Conservation (phyloP, 1,139 yeast genomes). For the Suhomyces bokatorum region DNA sequence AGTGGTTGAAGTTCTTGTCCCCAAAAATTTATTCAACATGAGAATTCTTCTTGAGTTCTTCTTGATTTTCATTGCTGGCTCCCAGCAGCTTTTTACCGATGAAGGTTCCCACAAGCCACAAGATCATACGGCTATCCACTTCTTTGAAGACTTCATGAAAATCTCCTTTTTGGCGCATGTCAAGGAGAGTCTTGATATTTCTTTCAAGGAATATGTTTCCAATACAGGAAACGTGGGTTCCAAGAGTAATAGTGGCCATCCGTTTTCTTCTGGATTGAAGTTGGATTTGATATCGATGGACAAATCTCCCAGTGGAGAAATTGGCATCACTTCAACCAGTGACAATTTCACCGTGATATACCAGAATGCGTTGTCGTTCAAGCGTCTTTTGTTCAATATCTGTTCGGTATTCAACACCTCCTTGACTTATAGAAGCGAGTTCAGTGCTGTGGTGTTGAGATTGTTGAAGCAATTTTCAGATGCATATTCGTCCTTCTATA, state of each 20-base stretch:
- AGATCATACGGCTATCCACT: conserved; percentile 37
- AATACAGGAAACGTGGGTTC: conserved; percentile 13
- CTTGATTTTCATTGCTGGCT: conserved; percentile 55
- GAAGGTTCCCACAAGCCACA: conserved; percentile 9
- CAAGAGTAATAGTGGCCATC: conserved; percentile 9
- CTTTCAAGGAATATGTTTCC: conserved; percentile 35
- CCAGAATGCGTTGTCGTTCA: conserved; percentile 57
- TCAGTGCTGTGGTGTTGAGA: conserved; percentile 46
- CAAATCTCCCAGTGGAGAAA: conserved; percentile 1
- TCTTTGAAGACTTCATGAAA: conserved; percentile 67
- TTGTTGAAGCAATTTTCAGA: conserved; percentile 34
- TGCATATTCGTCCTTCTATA: conserved; percentile 33
- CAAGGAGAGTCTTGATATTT: conserved; percentile 50
- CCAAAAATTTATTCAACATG: conserved; percentile 80
- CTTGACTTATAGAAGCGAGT: conserved; percentile 52
- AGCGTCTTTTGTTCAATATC: conserved; percentile 49
- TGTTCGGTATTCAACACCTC: conserved; percentile 64
- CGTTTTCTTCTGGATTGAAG: conserved; percentile 19
- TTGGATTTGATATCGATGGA: conserved; percentile 23
- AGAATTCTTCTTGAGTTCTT: conserved; percentile 67
- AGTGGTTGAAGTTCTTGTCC: conserved; percentile 66
- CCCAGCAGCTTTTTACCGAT: conserved; percentile 32
- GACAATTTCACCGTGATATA: conserved; percentile 26
- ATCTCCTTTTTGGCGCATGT: conserved; percentile 64
- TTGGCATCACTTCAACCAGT: conserved; percentile 1